A percentile compares a stretch with the other conserved stretches of the same genome.
phyloP scores from a whole-genome alignment of 371 early-diverging fungal species.

The Mortierella sp. region DNA sequence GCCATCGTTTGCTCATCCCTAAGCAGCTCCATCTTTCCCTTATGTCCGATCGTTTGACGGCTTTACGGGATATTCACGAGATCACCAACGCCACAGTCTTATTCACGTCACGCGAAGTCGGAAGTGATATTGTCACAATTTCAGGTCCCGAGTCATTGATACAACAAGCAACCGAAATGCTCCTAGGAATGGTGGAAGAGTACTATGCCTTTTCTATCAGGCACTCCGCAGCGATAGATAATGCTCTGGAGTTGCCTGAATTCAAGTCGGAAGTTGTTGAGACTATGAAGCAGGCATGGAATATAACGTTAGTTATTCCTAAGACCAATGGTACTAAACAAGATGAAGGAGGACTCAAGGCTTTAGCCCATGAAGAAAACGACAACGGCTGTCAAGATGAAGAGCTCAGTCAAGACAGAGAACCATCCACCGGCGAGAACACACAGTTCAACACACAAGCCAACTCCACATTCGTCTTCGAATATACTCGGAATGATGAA shows the following conservation, averaged over 20 bases:
- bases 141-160: slow-evolving; percentile 48
- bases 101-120: slow-evolving; percentile 64
- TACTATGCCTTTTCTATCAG: slow-evolving; percentile 29
- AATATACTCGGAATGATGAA: slow-evolving; percentile 52
- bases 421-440: neutral
- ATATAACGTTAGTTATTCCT: slow-evolving; percentile 37
- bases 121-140: slow-evolving; percentile 41
- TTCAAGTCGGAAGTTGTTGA: slow-evolving; percentile 40
- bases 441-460: neutral
- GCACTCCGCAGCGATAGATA: slow-evolving; percentile 18
- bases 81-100: slow-evolving; percentile 65
- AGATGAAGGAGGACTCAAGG: neutral
- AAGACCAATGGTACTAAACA: neutral
- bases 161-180: slow-evolving; percentile 44
- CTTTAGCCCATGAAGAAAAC: neutral
- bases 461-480: slow-evolving; percentile 48
- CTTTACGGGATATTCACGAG: slow-evolving; percentile 61
- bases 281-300: slow-evolving; percentile 36
- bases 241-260: slow-evolving; percentile 27
- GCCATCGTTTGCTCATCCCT: slow-evolving; percentile 58
- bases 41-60: slow-evolving; percentile 59
- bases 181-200: slow-evolving; percentile 45
- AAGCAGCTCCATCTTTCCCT: slow-evolving; percentile 62
- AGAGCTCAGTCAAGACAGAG: neutral
- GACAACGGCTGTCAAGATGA: neutral